Conservation (phyloP, 2,329 filamentous ascomycete genomes). For the Colletotrichum sp. region DNA sequence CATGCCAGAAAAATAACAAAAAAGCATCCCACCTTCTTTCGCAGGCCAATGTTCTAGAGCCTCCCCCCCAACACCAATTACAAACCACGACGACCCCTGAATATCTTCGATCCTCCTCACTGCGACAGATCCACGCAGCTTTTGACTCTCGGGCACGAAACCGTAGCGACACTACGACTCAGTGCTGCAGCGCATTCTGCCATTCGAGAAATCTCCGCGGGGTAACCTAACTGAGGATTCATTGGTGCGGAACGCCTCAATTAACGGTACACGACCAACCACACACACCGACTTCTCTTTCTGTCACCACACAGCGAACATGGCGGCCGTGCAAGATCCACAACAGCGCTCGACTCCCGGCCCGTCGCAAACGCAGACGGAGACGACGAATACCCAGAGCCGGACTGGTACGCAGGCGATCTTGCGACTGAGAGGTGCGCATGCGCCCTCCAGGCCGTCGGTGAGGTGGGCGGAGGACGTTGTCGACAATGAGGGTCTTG, state of each 20-base stretch:
- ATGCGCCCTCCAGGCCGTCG: conserved; percentile 54
- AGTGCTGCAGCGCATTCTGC: not conserved
- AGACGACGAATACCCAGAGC: conserved; percentile 29
- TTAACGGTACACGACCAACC: not conserved
- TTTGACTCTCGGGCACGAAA: not conserved
- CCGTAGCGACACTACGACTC: not conserved
- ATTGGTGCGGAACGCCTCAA: not conserved
- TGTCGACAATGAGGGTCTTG: conserved; percentile 93
- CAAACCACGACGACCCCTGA: conserved; percentile 5
- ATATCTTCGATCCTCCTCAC: not conserved
- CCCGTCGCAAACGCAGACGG: conserved; percentile 39
- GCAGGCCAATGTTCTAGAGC: not conserved
- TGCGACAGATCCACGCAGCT: not conserved
- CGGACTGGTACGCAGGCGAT: conserved; percentile 41
- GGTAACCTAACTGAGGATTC: not conserved
- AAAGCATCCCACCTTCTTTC: conserved; percentile 9
- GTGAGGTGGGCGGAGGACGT: conserved; percentile 95
- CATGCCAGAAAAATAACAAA: conserved; percentile 13
- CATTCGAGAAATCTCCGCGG: conserved; percentile 7
- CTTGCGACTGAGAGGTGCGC: conserved; percentile 58
- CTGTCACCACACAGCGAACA: not conserved
- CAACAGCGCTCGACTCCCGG: conserved; percentile 32
- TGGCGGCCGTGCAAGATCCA: conserved; percentile 30
- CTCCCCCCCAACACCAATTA: not conserved
- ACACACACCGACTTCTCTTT: conserved; percentile 5